These are phyloP conservation scores for Adansonia rubrostipa DNA, from an alignment of 441 rosid species.

Conservation along the genomic window DNA sequence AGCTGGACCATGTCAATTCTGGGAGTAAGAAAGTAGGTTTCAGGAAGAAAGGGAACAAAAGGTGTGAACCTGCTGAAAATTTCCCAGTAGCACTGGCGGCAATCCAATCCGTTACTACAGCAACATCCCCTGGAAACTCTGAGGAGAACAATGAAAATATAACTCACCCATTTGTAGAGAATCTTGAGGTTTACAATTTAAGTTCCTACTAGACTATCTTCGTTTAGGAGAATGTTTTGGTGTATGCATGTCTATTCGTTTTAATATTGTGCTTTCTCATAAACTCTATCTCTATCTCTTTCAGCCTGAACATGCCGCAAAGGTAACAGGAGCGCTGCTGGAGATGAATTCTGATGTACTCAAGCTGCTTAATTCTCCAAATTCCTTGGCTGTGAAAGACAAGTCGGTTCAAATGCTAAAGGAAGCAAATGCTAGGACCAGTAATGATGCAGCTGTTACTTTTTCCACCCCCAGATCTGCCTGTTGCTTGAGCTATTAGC, in stretches of 20 bases:
- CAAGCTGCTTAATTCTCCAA: slow-evolving; percentile 24
- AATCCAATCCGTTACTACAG: slow-evolving; percentile 19
- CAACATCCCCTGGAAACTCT: slow-evolving; percentile 15
- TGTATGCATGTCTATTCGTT: not conserved
- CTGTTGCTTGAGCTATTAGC: slow-evolving; percentile 31
- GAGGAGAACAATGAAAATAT: not conserved
- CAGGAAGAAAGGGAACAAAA: slow-evolving; percentile 15
- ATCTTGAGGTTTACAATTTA: slow-evolving; percentile 26
- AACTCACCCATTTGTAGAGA: slow-evolving; percentile 12
- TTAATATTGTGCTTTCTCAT: slow-evolving; percentile 22
- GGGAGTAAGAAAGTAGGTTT: slow-evolving; percentile 17
- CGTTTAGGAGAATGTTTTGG: not conserved
- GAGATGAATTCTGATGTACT: slow-evolving; percentile 31
- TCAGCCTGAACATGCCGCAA: slow-evolving; percentile 31
- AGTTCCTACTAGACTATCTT: not conserved
- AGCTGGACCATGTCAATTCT: slow-evolving; percentile 8
- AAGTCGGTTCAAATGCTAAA: slow-evolving; percentile 27
- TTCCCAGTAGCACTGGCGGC: not conserved
- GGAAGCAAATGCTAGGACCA: slow-evolving; percentile 35
- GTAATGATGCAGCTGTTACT: slow-evolving; percentile 22
- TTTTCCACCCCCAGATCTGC: slow-evolving; percentile 25
- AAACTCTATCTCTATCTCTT: not conserved
- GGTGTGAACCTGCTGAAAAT: not conserved
- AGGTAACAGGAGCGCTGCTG: slow-evolving; percentile 28
- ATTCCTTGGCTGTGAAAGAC: slow-evolving; percentile 27